Base-by-base conservation (phyloP, 2,329 filamentous ascomycete genomes). In the Fonsecaea nubica region DNA sequence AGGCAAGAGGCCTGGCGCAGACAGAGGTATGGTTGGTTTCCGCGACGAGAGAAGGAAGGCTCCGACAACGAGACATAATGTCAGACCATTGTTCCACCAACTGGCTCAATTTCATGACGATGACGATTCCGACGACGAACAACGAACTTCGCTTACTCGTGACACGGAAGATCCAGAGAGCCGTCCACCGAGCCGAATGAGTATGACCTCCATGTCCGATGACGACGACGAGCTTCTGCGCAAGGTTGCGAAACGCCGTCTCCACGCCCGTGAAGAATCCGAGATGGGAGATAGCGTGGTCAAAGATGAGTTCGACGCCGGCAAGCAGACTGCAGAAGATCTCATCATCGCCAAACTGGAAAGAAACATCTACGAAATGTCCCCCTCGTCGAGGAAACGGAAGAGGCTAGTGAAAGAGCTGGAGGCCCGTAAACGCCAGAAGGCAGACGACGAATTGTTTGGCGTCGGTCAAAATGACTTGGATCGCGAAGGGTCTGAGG, bases 61-160 rank as follows among this genome's bases (percentile, higher is more conserved):
- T 52, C 78, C 83, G 45, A 86, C 79, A 75, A 84, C 75, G 76
- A 89, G 88, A 68, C 86, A 88, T 30, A 88, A 93, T 76, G 82
- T 85, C 15, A 88, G 93, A 61, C 91, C 92, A 6, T 84, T 98
- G 18, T 92, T 97, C 76, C 90, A 96, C 78, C 87, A 89, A 38
- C 83, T 95, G 68, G 86, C 90, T 70, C 86, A 89, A 70, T 86
- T 90, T 75, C 87, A 90, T 68, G 91, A 90, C 69, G 91, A 90
- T 42, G 92, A 97, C 76, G 92, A 97, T 76, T 96, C 92, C 0
- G 93, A 97, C 70, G 93, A 96, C 71, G 93, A 97, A 69, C 86
- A 86, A 55, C 80, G 84, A 58, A 90, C 86, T 38, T 87, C 90
- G 12, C 79, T 89, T 57, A 87, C 86, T 12, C 85, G 89, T 54